Evolutionary conservation across 805 yeast species (phyloP).

Genomic region (Isabelozyma pseudorhagii): DNA sequence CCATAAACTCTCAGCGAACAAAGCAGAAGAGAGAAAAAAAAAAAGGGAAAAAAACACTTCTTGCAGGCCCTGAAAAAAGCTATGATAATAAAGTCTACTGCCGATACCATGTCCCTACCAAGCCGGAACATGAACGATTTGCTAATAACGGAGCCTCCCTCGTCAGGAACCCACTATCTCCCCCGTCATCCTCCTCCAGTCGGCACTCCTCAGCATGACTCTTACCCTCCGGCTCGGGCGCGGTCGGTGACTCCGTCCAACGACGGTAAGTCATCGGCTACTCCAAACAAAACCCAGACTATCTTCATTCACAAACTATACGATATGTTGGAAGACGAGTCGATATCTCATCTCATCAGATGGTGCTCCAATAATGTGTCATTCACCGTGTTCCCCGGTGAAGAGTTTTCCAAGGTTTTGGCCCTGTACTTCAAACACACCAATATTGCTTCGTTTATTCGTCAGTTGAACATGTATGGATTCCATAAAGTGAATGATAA

Average conservation of each 20-base stretch:
- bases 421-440: slow-evolving; percentile 50
- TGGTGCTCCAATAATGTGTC: slow-evolving; percentile 75
- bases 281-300: slow-evolving; percentile 34
- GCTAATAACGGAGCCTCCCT: background rate
- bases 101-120: background rate
- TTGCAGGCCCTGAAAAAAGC: background rate
- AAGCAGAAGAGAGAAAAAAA: too few species aligned
- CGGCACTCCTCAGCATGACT: background rate
- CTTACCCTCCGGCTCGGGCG: background rate
- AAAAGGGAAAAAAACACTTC: too few species aligned
- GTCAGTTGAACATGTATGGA: slow-evolving; percentile 46
- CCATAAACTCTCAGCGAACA: too few species aligned
- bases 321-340: slow-evolving; percentile 81
- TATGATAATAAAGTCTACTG: background rate
- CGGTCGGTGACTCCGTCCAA: background rate
- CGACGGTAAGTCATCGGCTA: background rate
- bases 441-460: slow-evolving; percentile 40
- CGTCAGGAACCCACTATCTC: background rate
- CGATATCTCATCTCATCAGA: slow-evolving; percentile 74
- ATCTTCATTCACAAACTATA: slow-evolving; percentile 85
- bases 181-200: background rate
- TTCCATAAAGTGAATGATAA: slow-evolving; percentile 43
- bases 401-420: slow-evolving; percentile 77
- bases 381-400: slow-evolving; percentile 80
- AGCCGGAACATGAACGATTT: background rate